Evolutionary conservation across 2,329 filamentous ascomycete species (phyloP).

Genomic region (Taxawa tesnikishii): DNA sequence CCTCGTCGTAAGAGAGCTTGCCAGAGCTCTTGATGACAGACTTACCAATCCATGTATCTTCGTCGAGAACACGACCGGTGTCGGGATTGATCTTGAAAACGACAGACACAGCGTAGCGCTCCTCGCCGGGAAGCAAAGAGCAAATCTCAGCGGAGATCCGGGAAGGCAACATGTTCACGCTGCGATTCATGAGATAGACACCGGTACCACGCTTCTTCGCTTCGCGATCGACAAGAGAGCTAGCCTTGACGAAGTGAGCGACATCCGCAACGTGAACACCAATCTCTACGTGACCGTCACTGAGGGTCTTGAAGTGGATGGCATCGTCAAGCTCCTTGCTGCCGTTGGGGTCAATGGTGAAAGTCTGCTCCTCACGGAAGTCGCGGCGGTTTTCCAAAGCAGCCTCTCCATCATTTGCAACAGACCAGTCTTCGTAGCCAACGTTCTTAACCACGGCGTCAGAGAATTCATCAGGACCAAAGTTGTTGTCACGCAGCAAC

Average conservation of each 20-base stretch:
- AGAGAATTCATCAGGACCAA: constrained; percentile 92
- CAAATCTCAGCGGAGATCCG: constrained; percentile 80
- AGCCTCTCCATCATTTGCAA: constrained; percentile 70
- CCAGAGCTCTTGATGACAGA: constrained; percentile 84
- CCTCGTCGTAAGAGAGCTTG: constrained; percentile 73
- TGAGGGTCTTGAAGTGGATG: constrained; percentile 74
- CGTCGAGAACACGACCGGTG: constrained; percentile 67
- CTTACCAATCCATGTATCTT: constrained; percentile 89
- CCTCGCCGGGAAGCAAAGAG: constrained; percentile 75
- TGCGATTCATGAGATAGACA: constrained; percentile 87
- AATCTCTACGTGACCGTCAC: constrained; percentile 81
- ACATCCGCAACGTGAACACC: constrained; percentile 93
- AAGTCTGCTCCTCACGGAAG: constrained; percentile 76
- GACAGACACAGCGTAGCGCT: constrained; percentile 82
- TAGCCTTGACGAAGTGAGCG: constrained; percentile 91
- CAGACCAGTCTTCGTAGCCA: constrained; percentile 80
- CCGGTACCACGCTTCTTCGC: constrained; percentile 96
- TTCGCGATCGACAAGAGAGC: constrained; percentile 90
- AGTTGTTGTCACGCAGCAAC: constrained; percentile 95
- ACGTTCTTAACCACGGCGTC: constrained; percentile 92
- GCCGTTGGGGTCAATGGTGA: constrained; percentile 85
- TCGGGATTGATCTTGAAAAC: constrained; percentile 81
- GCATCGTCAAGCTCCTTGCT: constrained; percentile 84
- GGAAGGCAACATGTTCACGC: constrained; percentile 73
- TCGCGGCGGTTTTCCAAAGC: constrained; percentile 67